phyloP scores from a whole-genome alignment of 352 stramenopile species.

The Phytophthora rubi region DNA sequence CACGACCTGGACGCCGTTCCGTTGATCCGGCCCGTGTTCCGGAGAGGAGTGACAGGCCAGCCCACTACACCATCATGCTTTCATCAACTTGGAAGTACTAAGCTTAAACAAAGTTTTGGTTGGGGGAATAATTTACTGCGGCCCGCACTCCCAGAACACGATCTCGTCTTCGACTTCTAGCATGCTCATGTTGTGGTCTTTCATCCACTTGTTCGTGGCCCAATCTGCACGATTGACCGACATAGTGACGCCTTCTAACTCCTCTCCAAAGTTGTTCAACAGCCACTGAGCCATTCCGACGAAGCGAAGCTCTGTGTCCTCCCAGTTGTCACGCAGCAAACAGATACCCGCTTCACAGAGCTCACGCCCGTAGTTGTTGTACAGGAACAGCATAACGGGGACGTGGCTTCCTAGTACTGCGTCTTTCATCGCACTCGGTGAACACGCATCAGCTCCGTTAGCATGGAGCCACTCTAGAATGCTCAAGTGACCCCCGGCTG shows the following conservation, averaged over 20 bases:
- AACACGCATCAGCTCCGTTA: constrained; percentile 14
- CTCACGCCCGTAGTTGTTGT: constrained; percentile 17
- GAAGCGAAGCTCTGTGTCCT: constrained; percentile 21
- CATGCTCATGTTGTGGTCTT: constrained; percentile 19
- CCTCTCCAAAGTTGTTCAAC: constrained; percentile 17
- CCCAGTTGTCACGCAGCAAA: constrained; percentile 24
- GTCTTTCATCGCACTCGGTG: constrained; percentile 27
- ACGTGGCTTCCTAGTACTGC: constrained; percentile 25
- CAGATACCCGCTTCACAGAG: constrained; percentile 26
- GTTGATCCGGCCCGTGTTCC: too few relatives aligned
- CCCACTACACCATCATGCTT: too few relatives aligned
- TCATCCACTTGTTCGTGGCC: constrained; percentile 31
- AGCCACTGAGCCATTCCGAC: constrained; percentile 18
- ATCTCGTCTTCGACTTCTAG: constrained; percentile 23
- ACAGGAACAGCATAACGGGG: constrained; percentile 30
- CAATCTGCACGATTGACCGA: constrained; percentile 28
- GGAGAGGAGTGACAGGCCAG: too few relatives aligned
- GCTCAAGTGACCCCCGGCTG: constrained; percentile 15
- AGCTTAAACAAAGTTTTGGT: neutral
- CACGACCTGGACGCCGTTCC: too few relatives aligned
- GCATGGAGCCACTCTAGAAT: constrained; percentile 23
- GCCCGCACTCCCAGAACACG: constrained; percentile 25
- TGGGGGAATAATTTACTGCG: neutral
- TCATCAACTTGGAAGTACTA: too few relatives aligned
- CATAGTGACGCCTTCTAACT: constrained; percentile 21